Conservation (phyloP, 2,329 filamentous ascomycete species). For the Sphaceloma murrayae region DNA sequence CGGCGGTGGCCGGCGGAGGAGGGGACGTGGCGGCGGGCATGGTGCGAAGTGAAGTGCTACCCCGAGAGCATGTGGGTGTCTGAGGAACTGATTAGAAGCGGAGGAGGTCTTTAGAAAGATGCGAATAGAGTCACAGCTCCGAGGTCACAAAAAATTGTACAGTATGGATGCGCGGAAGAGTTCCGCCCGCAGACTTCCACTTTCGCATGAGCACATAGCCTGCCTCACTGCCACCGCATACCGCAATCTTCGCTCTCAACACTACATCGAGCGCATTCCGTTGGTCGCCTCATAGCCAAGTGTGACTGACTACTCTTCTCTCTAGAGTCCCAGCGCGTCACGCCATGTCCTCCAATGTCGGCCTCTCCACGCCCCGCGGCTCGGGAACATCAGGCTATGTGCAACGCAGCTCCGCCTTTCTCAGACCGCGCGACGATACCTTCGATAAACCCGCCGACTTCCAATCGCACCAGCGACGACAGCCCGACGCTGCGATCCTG, state of each 20-base stretch:
- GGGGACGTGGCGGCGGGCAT: constrained; percentile 4
- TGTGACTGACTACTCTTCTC: too few species aligned
- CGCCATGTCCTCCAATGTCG: constrained; percentile 90
- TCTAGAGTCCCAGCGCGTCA: too few species aligned
- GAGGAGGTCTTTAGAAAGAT: background rate
- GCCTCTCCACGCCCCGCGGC: constrained; percentile 84
- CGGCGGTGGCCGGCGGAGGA: background rate
- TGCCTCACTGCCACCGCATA: background rate
- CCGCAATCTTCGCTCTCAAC: too few species aligned
- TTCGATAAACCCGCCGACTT: constrained; percentile 54
- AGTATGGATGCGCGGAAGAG: background rate
- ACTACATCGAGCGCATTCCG: too few species aligned
- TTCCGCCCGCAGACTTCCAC: background rate
- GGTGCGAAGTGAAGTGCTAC: background rate
- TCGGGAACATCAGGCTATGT: constrained; percentile 97
- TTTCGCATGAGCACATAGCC: background rate
- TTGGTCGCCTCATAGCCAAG: too few species aligned
- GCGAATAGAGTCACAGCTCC: background rate
- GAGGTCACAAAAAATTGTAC: background rate
- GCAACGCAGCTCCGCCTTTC: constrained; percentile 84
- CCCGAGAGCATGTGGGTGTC: background rate
- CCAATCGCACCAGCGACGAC: constrained; percentile 64
- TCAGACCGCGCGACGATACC: constrained; percentile 71
- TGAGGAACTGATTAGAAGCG: background rate
- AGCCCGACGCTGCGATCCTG: constrained; percentile 85